Conservation (phyloP, 805 yeast genomes). For the Tetrapisispora namnaoensis region DNA sequence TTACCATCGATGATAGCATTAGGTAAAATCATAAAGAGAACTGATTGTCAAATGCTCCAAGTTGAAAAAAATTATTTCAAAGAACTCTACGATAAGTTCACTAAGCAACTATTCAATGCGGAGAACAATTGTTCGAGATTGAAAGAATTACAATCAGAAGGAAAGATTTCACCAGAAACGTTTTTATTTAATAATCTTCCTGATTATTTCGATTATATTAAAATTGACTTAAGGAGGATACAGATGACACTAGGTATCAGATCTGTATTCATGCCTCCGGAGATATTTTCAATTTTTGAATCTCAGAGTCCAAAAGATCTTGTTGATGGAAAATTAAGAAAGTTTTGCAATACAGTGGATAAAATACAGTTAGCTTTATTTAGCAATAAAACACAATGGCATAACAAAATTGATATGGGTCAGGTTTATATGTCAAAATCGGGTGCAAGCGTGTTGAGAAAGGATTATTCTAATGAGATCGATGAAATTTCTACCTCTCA, state of each 20-base stretch:
- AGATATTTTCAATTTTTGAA: slow-evolving; percentile 26
- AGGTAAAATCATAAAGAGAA: slow-evolving; percentile 14
- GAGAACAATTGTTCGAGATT: slow-evolving; percentile 14
- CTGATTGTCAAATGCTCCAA: slow-evolving; percentile 18
- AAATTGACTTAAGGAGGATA: slow-evolving; percentile 18
- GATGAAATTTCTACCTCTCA: slow-evolving; percentile 23
- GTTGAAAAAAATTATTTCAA: slow-evolving; percentile 26
- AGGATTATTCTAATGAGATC: slow-evolving; percentile 9
- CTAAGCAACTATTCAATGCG: slow-evolving; percentile 14
- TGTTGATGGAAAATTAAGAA: slow-evolving; percentile 33
- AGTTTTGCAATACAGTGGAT: slow-evolving; percentile 23
- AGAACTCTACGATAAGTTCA: slow-evolving; percentile 20
- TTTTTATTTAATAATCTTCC: slow-evolving; percentile 28
- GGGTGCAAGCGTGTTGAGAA: slow-evolving; percentile 6
- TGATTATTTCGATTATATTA: slow-evolving; percentile 24
- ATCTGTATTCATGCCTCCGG: slow-evolving; percentile 35
- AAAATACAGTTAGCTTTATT: slow-evolving; percentile 16
- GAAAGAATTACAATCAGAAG: slow-evolving; percentile 2
- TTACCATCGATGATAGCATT: slow-evolving; percentile 22
- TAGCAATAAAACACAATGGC: slow-evolving; percentile 22
- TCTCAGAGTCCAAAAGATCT: slow-evolving; percentile 32
- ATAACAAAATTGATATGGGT: slow-evolving; percentile 13
- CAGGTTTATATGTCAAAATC: slow-evolving; percentile 14
- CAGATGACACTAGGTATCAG: slow-evolving; percentile 32
- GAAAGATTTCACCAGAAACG: slow-evolving; percentile 8